Conservation (phyloP, 78 protist species). For the Dictyostelium purpureum region DNA sequence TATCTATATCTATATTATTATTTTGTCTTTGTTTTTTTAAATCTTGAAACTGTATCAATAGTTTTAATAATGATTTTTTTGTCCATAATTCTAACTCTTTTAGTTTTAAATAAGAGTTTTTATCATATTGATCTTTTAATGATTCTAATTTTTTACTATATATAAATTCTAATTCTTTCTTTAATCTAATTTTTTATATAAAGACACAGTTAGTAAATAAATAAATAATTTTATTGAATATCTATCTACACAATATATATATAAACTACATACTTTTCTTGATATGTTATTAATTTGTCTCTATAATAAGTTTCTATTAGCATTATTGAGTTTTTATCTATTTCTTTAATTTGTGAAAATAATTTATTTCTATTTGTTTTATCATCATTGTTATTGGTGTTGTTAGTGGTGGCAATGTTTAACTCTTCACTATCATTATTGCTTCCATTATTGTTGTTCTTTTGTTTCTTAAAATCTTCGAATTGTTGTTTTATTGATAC, state of each 20-base stretch:
- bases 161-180: not conserved
- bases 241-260: too few relatives aligned
- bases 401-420: not conserved
- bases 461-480: too few relatives aligned
- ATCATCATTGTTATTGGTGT: not conserved
- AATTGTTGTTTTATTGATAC: not conserved
- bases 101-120: not conserved
- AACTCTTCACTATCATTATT: not conserved
- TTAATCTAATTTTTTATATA: not conserved
- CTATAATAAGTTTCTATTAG: conserved; percentile 33
- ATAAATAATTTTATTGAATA: not conserved
- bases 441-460: not conserved
- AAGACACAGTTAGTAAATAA: not conserved
- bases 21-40: not conserved
- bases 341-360: not conserved
- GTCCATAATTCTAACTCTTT: conserved; percentile 13
- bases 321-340: conserved; percentile 19
- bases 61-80: not conserved
- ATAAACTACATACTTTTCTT: not conserved
- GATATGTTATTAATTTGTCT: conserved; percentile 30
- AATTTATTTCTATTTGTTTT: not conserved
- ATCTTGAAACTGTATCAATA: not conserved
- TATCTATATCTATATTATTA: not conserved
- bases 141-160: conserved; percentile 12
- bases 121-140: conserved; percentile 3